These are phyloP conservation scores for Poa pratensis DNA, from an alignment of 176 grass and related monocot genomes.

Conservation along the genomic window DNA sequence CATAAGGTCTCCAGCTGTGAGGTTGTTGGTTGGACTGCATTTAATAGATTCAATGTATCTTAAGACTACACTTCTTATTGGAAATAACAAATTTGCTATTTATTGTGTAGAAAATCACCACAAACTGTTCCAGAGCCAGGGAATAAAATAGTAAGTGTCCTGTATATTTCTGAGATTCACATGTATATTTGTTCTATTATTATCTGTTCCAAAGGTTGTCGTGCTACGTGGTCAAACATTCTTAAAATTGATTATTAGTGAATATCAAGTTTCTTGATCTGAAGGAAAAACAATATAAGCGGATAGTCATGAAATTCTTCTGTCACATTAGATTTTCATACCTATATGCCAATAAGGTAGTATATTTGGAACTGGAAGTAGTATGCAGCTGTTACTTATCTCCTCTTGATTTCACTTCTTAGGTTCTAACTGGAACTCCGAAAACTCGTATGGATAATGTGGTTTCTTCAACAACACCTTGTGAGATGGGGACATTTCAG, in stretches of 20 bases:
- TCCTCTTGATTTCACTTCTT: conserved; percentile 42
- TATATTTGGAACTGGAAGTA: conserved; percentile 28
- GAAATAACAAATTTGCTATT: conserved; percentile 43
- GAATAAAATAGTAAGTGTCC: conserved; percentile 49
- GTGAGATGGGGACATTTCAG: conserved; percentile 56
- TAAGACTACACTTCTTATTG: conserved; percentile 7
- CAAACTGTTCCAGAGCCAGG: conserved; percentile 43
- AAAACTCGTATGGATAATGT: conserved; percentile 49
- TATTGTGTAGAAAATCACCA: conserved; percentile 72
- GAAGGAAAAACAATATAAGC: conserved; percentile 4
- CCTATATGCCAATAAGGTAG: conserved; percentile 8
- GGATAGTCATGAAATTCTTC: conserved; percentile 21
- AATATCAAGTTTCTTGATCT: background rate
- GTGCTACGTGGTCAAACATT: background rate
- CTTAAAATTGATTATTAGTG: conserved; percentile 16
- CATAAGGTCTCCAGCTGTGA: conserved; percentile 47
- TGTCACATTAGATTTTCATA: conserved; percentile 11
- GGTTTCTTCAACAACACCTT: conserved; percentile 39
- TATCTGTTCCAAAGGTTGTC: conserved; percentile 11
- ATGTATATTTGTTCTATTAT: conserved; percentile 21
- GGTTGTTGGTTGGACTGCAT: conserved; percentile 46
- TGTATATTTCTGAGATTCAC: conserved; percentile 21
- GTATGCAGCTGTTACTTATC: conserved; percentile 22
- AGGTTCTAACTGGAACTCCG: conserved; percentile 61
- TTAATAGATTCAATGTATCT: conserved; percentile 29